These are phyloP conservation scores for Pleurozium schreberi DNA, from an alignment of 225 moss, liverwort and hornwort species.

Conservation along the genomic window DNA sequence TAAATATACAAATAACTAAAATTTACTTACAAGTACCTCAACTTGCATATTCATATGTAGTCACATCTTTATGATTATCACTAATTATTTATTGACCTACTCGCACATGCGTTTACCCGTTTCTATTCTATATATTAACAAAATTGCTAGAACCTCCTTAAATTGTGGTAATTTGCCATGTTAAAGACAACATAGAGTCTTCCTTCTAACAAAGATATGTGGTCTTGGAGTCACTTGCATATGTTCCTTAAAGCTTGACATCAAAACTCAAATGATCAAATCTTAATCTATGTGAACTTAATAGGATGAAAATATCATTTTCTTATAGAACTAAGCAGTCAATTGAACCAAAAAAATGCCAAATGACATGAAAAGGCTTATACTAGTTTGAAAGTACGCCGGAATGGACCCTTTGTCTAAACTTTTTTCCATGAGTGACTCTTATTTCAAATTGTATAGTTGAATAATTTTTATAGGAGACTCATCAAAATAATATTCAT, in stretches of 20 bases:
- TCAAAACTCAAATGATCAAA: background rate
- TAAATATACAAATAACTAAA: background rate
- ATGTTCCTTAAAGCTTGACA: background rate
- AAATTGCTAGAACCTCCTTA: background rate
- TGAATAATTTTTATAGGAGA: background rate
- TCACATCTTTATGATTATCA: background rate
- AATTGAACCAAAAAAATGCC: background rate
- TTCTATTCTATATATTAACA: background rate
- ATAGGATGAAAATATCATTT: background rate
- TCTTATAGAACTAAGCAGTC: background rate
- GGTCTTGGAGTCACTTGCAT: too few species aligned
- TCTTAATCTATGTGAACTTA: background rate
- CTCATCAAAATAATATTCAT: background rate
- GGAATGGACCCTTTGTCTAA: background rate
- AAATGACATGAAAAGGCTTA: background rate
- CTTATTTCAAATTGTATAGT: background rate
- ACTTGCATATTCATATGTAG: background rate
- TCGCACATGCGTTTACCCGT: background rate
- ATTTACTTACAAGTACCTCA: too few species aligned
- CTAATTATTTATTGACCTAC: background rate
- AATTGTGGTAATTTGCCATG: background rate
- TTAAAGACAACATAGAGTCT: background rate
- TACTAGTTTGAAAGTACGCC: background rate
- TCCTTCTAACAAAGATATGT: background rate
- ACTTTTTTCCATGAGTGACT: background rate